These are phyloP conservation scores for Chlamydomonas schloesseri DNA, from an alignment of 139 green algal species.

Conservation along the genomic window DNA sequence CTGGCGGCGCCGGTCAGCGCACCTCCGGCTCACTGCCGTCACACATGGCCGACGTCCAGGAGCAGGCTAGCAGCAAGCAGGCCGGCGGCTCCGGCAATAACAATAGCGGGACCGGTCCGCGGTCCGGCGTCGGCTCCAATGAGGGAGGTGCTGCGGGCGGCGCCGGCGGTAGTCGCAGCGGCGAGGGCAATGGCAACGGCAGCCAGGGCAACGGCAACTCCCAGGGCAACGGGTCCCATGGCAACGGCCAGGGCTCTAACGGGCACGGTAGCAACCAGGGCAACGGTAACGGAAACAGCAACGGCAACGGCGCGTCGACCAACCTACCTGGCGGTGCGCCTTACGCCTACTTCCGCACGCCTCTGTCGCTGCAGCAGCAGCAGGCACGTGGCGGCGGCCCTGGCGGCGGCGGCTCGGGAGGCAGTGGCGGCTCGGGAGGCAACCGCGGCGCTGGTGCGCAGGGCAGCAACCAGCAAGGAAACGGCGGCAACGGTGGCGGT, in stretches of 20 bases:
- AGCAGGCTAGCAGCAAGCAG: constrained; percentile 46
- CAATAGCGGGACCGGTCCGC: constrained; percentile 30
- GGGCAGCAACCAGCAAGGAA: not conserved
- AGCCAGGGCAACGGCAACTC: constrained; percentile 22
- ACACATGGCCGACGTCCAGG: constrained; percentile 2
- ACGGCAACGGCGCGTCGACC: constrained; percentile 35
- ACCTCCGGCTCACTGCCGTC: constrained; percentile 23
- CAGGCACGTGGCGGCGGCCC: not conserved
- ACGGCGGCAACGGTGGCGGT: not conserved
- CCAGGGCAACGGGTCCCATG: constrained; percentile 29
- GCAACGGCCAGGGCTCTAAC: constrained; percentile 21
- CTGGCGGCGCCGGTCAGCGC: not conserved
- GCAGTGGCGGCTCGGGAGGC: not conserved
- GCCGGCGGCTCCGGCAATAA: constrained; percentile 13
- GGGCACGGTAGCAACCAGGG: constrained; percentile 33
- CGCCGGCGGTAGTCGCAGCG: constrained; percentile 11
- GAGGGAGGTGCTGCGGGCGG: constrained; percentile 26
- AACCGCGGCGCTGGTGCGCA: not conserved
- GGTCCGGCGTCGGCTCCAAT: constrained; percentile 52
- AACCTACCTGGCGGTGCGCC: constrained; percentile 24
- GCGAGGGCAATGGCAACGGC: constrained; percentile 30
- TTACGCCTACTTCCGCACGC: constrained; percentile 4
- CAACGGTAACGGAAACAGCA: constrained; percentile 33
- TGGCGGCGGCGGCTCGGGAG: not conserved
- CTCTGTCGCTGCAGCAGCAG: not conserved